Evolutionary conservation across 768 basidiomycete genomes (phyloP), one percentile per base, ranked within the genome.

Genomic region (Kwoniella pini): DNA sequence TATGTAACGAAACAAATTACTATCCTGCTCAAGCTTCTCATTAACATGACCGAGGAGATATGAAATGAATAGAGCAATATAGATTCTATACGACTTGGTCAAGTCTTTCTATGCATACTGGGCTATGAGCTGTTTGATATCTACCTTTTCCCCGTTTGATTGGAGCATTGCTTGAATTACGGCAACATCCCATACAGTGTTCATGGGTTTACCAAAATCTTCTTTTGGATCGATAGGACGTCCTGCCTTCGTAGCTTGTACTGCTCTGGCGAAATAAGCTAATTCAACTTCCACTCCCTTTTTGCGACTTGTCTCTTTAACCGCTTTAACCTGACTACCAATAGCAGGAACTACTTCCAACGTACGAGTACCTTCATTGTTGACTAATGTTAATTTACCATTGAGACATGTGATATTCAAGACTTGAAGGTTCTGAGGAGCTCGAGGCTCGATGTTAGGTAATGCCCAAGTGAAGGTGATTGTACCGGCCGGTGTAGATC

Each of bases 401-500:
- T 44, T 44, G 11, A 44, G 22, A 44, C 43, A 44, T n/a, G 43
- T 44, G 43, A 44, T 44, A 22, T 44, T 44, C n/a, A 44, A 19
- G 43, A 44, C 43, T 44, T 44, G 43, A 13, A 44, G 19, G 11
- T 44, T 19, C 17, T 22, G 15, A 44, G 43, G 43, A 4, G 22
- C 4, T 4, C 22, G n/a, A 5, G 43, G 22, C 22, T 44, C 43
- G 43, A 44, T 44, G 21, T 44, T 22, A n/a, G 43, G 43, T 44
- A 44, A 22, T n/a, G 43, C 43, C 43, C 43, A 44, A 44, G 43
- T 44, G 43, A 44, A 44, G 43, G 43, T 44, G 43, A 44, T 24
- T 22, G 43, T 44, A 44, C 43, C 43, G 6, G 43, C 43, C 3
- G 43, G 43, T n/a, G 43, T 19, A n/a, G 43, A 44, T 11, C 21